Evolutionary conservation across 1,284 basidiomycete genomes (phyloP), one percentile per base, ranked within the genome.

Genomic region (Malassezia psittaci): DNA sequence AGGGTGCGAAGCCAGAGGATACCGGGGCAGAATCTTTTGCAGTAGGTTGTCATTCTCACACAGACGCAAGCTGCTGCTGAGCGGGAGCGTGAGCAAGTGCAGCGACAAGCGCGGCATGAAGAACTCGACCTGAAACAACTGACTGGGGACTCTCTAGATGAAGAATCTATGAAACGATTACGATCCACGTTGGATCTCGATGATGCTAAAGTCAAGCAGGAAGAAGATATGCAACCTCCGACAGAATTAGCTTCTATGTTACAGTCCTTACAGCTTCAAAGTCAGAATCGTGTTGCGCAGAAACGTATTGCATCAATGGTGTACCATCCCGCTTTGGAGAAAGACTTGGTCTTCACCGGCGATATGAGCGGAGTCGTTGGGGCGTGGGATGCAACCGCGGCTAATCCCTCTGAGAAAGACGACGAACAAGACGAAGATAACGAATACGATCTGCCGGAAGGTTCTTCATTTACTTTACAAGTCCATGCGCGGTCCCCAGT

Each of bases 351-450:
- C 13, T 72, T 74, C 45, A 61, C 66, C 6, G 71, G 69, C 11
- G 71, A 74, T 52, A 70, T 71, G 46, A 67, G 68, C 37, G 71
- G 71, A 2, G 49, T 51, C 3, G 62, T 74, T 29, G 68, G 70
- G 8, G 60, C 72, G 0, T 74, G 71, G 71, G 67, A 72, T 40
- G 65, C 69, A 11, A 42, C 24, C 24, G 24, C 53, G 8, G 60
- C 61, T 0, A 46, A 45, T 8, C 11, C 57, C 2, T 48, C 59
- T n/a, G 63, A 60, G n/a, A 58, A 63, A n/a, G 48, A 59, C 12
- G 59, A 59, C 5, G 52, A 54, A 11, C 24, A 29, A 7, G 24
- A 29, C 24, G 7, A 29, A 7, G 24, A 29, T 29, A 29, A 29
- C 24, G 59, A 56, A 2, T 56, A 61, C 1, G 45, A 40, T 21